A percentile compares a stretch with the other conserved stretches of the same genome.
These are phyloP conservation scores for Globisporangium apiculatum DNA, from an alignment of 352 stramenopile genomes.

Conservation along the genomic window DNA sequence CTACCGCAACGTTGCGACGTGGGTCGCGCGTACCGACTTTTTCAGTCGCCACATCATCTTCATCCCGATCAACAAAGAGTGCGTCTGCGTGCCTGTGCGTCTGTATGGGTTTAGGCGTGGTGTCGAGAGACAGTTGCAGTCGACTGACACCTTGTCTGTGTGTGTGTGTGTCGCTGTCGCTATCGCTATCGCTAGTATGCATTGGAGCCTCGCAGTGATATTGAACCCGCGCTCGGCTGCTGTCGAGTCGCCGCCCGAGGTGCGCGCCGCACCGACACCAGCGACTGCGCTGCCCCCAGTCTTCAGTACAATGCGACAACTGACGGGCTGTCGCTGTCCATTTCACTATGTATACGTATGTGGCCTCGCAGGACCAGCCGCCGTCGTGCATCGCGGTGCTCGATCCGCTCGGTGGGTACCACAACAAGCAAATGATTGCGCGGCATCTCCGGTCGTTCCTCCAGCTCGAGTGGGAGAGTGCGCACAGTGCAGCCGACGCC, in stretches of 20 bases:
- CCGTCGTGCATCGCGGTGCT: slow-evolving; percentile 56
- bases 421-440: slow-evolving; percentile 47
- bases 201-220: slow-evolving; percentile 82
- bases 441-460: slow-evolving; percentile 59
- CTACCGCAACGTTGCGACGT: slow-evolving; percentile 76
- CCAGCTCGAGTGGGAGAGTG: slow-evolving; percentile 43
- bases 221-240: slow-evolving; percentile 52
- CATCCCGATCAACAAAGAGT: slow-evolving; percentile 86
- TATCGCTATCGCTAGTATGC: slow-evolving; percentile 24
- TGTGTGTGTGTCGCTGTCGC: neutral
- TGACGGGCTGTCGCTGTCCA: too few relatives aligned
- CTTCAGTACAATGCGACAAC: too few relatives aligned
- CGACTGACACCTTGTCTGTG: neutral
- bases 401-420: slow-evolving; percentile 66
- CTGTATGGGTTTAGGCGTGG: too few relatives aligned
- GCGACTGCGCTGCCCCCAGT: too few relatives aligned
- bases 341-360: too few relatives aligned
- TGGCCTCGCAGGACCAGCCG: slow-evolving; percentile 18
- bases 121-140: neutral
- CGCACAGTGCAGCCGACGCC: slow-evolving; percentile 1
- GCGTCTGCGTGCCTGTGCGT: slow-evolving; percentile 11
- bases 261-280: slow-evolving; percentile 1
- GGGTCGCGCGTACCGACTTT: slow-evolving; percentile 53
- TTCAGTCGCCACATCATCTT: slow-evolving; percentile 76
- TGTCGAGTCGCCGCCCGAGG: slow-evolving; percentile 21